Evolutionary conservation across 163 green algal genomes (phyloP).

Genomic region (Scenedesmus sp.): DNA sequence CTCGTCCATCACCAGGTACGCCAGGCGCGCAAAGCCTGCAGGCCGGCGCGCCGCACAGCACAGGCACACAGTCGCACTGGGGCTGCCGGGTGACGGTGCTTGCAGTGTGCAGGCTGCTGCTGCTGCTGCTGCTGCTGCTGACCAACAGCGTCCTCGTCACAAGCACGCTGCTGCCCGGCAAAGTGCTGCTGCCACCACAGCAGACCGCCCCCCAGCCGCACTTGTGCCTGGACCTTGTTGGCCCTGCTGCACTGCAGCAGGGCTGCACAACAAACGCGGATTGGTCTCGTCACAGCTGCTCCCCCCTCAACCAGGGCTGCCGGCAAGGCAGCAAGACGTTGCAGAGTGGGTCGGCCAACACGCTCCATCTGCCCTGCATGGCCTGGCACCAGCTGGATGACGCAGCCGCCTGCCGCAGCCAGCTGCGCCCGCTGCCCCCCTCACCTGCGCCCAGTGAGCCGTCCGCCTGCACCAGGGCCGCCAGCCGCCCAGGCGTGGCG

Average conservation of each 20-base stretch:
- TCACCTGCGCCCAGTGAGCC: constrained; percentile 23
- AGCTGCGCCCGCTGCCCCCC: background rate
- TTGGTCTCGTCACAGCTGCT: no score
- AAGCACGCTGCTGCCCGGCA: background rate
- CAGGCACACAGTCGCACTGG: background rate
- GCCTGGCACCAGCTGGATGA: background rate
- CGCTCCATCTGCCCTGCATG: background rate
- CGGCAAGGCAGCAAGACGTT: no score
- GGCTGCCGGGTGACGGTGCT: background rate
- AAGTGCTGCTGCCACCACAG: background rate
- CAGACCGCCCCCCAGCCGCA: no score
- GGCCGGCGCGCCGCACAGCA: background rate
- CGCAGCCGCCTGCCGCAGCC: no score
- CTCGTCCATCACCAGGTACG: constrained; percentile 95
- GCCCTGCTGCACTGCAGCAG: no score
- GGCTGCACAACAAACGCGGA: no score
- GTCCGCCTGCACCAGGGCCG: constrained; percentile 48
- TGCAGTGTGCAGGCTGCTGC: background rate
- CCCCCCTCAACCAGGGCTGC: background rate
- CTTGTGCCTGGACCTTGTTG: no score
- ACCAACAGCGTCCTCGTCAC: background rate
- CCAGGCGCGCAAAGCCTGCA: background rate
- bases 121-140: background rate
- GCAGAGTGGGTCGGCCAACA: no score
- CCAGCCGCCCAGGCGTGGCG: constrained; percentile 89